Evolutionary conservation across 305 asterid genomes (phyloP), one percentile per base, ranked within the genome.

Genomic region (Nicotiana rustica): DNA sequence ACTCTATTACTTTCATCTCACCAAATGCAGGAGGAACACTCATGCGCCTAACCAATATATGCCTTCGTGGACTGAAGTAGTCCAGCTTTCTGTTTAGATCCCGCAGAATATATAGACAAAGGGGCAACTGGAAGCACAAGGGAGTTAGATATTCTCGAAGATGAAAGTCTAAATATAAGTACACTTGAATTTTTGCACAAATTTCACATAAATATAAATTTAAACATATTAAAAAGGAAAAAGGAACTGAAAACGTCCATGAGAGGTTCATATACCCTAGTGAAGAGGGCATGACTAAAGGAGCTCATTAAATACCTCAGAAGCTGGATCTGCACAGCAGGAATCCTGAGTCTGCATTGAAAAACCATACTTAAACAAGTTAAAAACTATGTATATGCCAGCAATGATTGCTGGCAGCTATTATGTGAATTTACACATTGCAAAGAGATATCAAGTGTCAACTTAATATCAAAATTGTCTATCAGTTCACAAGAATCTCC

Each of bases 51-150:
- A 85, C 88, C 81, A 82, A 83, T 65, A 29, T 70, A 86, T 85
- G 95, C 86, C 87, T 85, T 66, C 88, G 61, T 79, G 94, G 93
- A 87, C 87, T 86, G 31, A 85, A 85, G 82, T 81, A 80, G 81
- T 89, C 94, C 91, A 94, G 89, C 90, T 92, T 92, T 87, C 87
- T 90, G 90, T 89, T 91, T 84, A 93, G 95, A 88, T 94, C 97
- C 75, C 94, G 91, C 83, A 92, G 87, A 85, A 94, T 90, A 90
- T 93, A 91, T 76, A 93, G 90, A 89, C 91, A 91, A 85, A 94
- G 93, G 41, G 95, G 97, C 86, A 93, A 89, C 98, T 94, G 85
- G 84, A 66, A 85, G 67, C 82, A 85, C 64, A 44, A 85, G 69
- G 85, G 66, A 78, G 82, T 87, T 67, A 80, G 79, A 78, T 65